Conservation (phyloP, 495 filamentous ascomycete species). For the Neurospora discreta region DNA sequence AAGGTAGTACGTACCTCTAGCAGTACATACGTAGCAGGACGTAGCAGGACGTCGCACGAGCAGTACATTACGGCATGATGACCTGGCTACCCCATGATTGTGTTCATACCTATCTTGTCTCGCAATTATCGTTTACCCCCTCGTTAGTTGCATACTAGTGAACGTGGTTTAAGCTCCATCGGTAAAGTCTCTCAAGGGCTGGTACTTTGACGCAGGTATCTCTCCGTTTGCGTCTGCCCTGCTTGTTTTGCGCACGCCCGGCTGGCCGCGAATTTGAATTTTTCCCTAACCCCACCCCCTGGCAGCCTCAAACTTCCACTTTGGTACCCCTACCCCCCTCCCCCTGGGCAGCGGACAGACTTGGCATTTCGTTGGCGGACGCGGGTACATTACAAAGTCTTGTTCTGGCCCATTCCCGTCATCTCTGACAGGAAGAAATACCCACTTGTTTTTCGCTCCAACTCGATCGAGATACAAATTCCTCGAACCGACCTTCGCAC, state of each 20-base stretch:
- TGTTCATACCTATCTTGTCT: not conserved
- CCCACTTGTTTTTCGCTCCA: not conserved
- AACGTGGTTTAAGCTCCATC: not conserved
- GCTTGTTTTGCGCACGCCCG: not conserved
- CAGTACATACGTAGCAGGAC: not conserved
- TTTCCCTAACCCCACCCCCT: not conserved
- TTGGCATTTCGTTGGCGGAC: conserved; percentile 2
- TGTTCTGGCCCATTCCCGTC: conserved; percentile 12
- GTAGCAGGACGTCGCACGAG: not conserved
- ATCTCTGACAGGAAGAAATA: not conserved
- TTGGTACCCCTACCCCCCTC: conserved; percentile 1
- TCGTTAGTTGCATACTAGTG: not conserved
- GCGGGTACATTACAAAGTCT: conserved; percentile 5
- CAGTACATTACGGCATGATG: not conserved
- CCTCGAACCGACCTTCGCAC: not conserved
- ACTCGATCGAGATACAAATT: not conserved
- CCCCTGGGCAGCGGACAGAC: not conserved
- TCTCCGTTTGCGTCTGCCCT: not conserved
- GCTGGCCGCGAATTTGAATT: not conserved
- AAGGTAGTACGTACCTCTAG: not conserved
- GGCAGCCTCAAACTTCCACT: conserved; percentile 3
- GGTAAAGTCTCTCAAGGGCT: no score
- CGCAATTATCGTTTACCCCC: not conserved
- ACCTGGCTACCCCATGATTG: not conserved
- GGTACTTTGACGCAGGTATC: not conserved